Evolutionary conservation across 2,329 filamentous ascomycete species (phyloP), one percentile per base, ranked within the genome.

Genomic region (Nemania sp.): DNA sequence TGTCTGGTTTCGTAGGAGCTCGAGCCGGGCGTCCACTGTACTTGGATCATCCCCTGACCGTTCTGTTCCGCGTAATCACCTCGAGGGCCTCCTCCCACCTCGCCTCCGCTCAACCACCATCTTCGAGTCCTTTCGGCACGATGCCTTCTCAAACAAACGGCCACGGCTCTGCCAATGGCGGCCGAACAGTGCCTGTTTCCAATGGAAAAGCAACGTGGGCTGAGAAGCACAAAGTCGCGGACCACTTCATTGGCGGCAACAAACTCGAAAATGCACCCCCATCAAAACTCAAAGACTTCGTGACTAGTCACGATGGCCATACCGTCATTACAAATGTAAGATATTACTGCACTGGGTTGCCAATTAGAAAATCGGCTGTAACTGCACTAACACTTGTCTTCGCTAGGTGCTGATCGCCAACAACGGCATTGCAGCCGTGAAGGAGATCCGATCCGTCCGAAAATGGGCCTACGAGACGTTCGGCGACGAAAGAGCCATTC

Each of bases 381-480:
- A n/a, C n/a, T 1, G 7, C 8, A 19, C 46, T 59, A 42, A 56
- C 33, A 44, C 56, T 60, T 44, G 57, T 43, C 17, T 19, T 23
- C 2, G 3, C 4, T 69, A 97, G 93, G 91, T 97, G 49, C 83
- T 99, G 62, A 99, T 99, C 75, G 94, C 94, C 73, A 99, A 99
- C 81, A 99, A 99, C 79, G 94, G 94, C 82, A 99, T 99, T 75
- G 94, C 94, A 46, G 94, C 94, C 71, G 94, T 99, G 75, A 99
- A 99, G 78, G 94, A 99, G 77, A 99, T 99, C 72, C 87, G 94
- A 74, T 97, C 93, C 56, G 93, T 99, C 70, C 89, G 94, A 75
- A 99, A 97, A 92, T 99, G 94, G 94, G 94, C 94, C 58, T 99
- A 99, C 86, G 94, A 99, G 78, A 96, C 90, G 6, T 99, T 99